Percentiles rank a stretch among this genome's conserved stretches.
These are phyloP conservation scores for Xanthoconium separans DNA, from an alignment of 1,284 basidiomycete genomes.

Conservation along the genomic window DNA sequence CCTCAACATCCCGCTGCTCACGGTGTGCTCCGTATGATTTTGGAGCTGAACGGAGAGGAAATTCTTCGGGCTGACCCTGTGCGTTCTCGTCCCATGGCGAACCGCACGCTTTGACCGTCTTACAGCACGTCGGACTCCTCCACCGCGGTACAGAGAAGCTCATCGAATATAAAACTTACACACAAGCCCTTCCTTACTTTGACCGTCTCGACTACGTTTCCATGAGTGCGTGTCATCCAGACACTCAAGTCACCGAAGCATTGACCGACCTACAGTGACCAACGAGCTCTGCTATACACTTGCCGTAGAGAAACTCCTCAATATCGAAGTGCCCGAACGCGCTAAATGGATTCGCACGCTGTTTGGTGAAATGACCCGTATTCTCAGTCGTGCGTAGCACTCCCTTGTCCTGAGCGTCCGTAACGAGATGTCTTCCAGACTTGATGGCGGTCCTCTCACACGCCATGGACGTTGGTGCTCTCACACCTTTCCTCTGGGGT, in stretches of 20 bases:
- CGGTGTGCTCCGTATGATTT: conserved; percentile 84
- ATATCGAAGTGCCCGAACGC: conserved; percentile 97
- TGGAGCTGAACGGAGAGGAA: conserved; percentile 97
- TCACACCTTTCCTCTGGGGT: conserved; percentile 99
- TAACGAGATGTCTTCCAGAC: conserved; percentile 45
- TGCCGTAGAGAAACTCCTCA: conserved; percentile 97
- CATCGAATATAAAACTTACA: conserved; percentile 99
- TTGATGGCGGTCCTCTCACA: conserved; percentile 98
- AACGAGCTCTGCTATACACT: conserved; percentile 97
- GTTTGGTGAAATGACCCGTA: conserved; percentile 96
- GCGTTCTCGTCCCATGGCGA: conserved; percentile 18
- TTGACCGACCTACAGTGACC: conserved; percentile 70
- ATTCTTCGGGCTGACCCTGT: conserved; percentile 90
- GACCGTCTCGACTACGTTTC: conserved; percentile 99
- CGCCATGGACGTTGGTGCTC: conserved; percentile 95
- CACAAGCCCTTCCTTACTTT: conserved; percentile 98
- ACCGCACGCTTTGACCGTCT: background rate
- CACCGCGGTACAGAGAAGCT: conserved; percentile 99
- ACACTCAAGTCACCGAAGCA: too few relatives aligned
- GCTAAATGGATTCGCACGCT: conserved; percentile 99
- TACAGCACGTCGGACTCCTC: conserved; percentile 90
- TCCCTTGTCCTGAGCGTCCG: background rate
- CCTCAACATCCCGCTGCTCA: conserved; percentile 99
- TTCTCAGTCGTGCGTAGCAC: conserved; percentile 80
- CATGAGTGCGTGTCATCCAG: conserved; percentile 75